These are phyloP conservation scores for Hemerocallis citrina DNA, from an alignment of 106 monocot species.

Conservation along the genomic window DNA sequence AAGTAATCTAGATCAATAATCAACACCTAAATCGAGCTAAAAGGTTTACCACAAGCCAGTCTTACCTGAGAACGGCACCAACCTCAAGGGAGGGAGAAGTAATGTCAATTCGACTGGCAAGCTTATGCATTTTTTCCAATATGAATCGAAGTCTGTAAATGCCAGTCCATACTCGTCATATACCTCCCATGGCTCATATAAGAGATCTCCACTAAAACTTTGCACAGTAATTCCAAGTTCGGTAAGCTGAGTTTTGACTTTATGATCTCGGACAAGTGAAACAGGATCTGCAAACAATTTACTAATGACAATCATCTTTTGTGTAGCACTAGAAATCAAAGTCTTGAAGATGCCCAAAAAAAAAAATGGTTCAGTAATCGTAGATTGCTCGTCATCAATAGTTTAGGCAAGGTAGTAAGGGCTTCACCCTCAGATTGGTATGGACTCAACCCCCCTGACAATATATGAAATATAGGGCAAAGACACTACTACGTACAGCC, in stretches of 20 bases:
- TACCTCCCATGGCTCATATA: slow-evolving; percentile 86
- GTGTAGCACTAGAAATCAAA: background rate
- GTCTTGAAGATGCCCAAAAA: too few relatives aligned
- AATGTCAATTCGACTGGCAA: slow-evolving; percentile 34
- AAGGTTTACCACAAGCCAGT: too few relatives aligned
- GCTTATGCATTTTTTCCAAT: slow-evolving; percentile 59
- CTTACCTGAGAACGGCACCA: slow-evolving; percentile 51
- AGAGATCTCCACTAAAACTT: slow-evolving; percentile 74
- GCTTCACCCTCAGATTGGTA: too few relatives aligned
- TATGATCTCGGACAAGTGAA: slow-evolving; percentile 84
- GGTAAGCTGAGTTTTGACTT: slow-evolving; percentile 48
- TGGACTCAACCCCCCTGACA: too few relatives aligned
- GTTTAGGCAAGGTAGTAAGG: too few relatives aligned
- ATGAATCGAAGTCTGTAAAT: slow-evolving; percentile 61
- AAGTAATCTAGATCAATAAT: too few relatives aligned
- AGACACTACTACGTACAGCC: too few relatives aligned
- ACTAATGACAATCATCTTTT: background rate
- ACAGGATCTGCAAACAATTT: slow-evolving; percentile 61
- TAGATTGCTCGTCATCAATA: too few relatives aligned
- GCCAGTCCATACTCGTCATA: slow-evolving; percentile 63
- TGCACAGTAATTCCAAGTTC: slow-evolving; percentile 47
- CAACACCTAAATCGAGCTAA: too few relatives aligned
- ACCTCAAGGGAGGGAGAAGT: slow-evolving; percentile 54
- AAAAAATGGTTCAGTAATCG: too few relatives aligned
- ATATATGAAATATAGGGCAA: too few relatives aligned